Evolutionary conservation across 2,329 filamentous ascomycete genomes (phyloP).

Genomic region (Venturia asperata): DNA sequence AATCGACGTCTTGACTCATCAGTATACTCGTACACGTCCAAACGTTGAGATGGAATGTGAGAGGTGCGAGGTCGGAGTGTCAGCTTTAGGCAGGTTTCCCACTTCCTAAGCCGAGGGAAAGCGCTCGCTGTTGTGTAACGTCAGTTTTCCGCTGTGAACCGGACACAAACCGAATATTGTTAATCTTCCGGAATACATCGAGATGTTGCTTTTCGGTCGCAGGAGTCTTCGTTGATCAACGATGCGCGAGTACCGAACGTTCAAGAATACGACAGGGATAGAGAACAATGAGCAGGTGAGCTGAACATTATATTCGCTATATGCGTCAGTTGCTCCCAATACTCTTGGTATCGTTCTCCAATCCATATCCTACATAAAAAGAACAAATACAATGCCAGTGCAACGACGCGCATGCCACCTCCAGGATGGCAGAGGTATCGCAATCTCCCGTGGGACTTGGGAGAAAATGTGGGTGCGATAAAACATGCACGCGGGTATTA

Average conservation of each 20-base stretch:
- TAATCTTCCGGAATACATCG: neutral
- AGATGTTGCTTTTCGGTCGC: neutral
- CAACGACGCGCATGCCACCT: conserved; percentile 11
- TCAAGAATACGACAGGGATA: neutral
- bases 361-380: neutral
- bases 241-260: neutral
- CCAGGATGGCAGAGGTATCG: conserved; percentile 9
- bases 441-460: neutral
- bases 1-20: neutral
- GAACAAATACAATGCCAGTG: neutral
- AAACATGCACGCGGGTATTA: conserved; percentile 7
- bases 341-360: neutral
- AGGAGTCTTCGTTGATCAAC: neutral
- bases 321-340: neutral
- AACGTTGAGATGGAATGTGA: neutral
- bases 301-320: neutral
- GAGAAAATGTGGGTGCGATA: neutral
- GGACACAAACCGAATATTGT: neutral
- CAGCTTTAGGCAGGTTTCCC: neutral
- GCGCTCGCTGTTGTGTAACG: neutral
- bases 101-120: neutral
- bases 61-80: neutral
- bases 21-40: neutral
- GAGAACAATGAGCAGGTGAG: too few relatives aligned
- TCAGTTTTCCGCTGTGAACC: neutral